Base-by-base conservation (phyloP, 306 rosid species). In the Vigna mungo region DNA sequence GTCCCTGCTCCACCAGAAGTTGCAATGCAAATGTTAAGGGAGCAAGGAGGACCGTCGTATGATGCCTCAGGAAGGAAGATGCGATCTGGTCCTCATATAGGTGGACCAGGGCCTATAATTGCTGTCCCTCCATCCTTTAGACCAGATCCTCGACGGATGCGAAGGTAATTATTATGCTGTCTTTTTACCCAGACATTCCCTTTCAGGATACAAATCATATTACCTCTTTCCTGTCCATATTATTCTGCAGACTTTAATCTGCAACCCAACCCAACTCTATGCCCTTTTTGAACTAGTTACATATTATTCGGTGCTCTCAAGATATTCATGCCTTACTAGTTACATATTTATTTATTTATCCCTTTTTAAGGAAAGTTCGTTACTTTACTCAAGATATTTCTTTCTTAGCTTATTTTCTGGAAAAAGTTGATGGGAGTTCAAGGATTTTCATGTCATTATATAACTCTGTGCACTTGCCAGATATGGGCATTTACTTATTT, bases 1-100 rank as follows among this genome's bases (percentile, higher is more conserved):
- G 99, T 96, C 68, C 99, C 99, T 82, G 99, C 99, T 78, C 99
- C 99, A 41, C 99, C 99, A 79, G 99, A 96, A 80, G 98, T 95
- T 82, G 99, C 99, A 43, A 96, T 92, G 99, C 96, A 90, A 82
- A 92, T 96, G 97, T 84, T 96, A 60, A 88, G 97, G 77, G 99
- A 96, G 16, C 99, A 96, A 83, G 99, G 93, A 68, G 96, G 98
- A 49, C 96, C 98, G 18, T 84, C 97, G 23, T 95, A 72, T 74
- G 99, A 96, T 85, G 87, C 87, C 44, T 75, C 88, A 25, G 94
- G 91, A 63, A 92, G 96, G 85, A 92, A 82, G 67, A 89, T 90
- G 81, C 87, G 87, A 76, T 82, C 97, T 62, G 99, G 97, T 72
- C 90, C 97, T 60, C 97, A 84, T 65, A 85, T 94, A 63, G 88